Base-by-base conservation (phyloP, 306 rosid genomes). In the Lathyrus sativus region DNA sequence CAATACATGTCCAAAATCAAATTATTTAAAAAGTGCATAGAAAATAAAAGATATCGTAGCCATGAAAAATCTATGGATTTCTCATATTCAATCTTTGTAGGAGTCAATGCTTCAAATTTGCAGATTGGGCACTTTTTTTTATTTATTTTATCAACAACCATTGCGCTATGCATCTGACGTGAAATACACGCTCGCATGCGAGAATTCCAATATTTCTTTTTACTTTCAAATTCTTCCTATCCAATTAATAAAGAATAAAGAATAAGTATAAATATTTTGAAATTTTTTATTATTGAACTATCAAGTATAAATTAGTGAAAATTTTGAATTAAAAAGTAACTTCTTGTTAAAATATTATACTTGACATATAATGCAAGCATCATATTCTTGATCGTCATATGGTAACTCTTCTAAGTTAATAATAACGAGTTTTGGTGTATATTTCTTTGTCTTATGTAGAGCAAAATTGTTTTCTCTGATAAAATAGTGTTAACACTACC, bases 281-380 rank as follows among this genome's bases (percentile, higher is more conserved):
- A 49, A 18, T 54, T 28, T 49, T 13, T 26, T n/a, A 43, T 26
- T 26, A 1, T 51, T 18, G 64, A 59, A 67, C 51, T 26, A 33
- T 50, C 4, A 44, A 44, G 12, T 37, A 2, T 14, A 11, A 64
- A 26, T 26, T 17, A 49, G 2, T 18, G 7, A 18, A 50, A 18
- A 50, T 9, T 63, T 53, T 38, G n/a, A 63, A 14, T 7, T 7
- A 13, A 6, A 71, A 33, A 56, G n/a, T 24, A 68, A 57, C 24
- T 3, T 53, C 50, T 41, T 28, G 73, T 37, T 74, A 12, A 7
- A 58, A 46, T 18, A 10, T 61, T 28, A 22, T 84, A 93, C 97
- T 90, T 88, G 99, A 54, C 97, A 93, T 72, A 93, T 90, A 14
- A 87, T 87, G 70, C 97, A 90, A 66, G 82, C 71, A 57, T 88